Conservation (phyloP, 2,329 filamentous ascomycete genomes). For the Dothideomycetidae sp. region DNA sequence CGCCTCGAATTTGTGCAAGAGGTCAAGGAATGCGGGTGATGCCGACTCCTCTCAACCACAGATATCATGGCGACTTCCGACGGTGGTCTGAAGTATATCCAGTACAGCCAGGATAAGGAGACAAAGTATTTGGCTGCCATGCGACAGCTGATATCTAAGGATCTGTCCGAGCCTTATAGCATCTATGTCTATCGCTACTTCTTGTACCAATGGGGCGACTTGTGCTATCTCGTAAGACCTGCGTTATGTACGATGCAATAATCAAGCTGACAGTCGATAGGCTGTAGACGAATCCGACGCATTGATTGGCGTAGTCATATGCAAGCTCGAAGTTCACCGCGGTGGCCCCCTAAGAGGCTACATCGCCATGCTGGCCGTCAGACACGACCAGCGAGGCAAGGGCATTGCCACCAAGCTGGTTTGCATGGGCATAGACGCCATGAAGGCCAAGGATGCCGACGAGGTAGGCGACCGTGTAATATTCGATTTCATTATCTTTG, state of each 20-base stretch:
- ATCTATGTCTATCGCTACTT: slow-evolving; percentile 99
- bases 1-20: too few species aligned
- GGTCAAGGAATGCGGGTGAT: too few species aligned
- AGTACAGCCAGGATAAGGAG: slow-evolving; percentile 45
- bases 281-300: slow-evolving; percentile 24
- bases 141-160: slow-evolving; percentile 82
- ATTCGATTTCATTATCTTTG: slow-evolving; percentile 1
- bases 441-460: slow-evolving; percentile 71
- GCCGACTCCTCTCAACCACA: background rate
- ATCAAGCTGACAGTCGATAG: background rate
- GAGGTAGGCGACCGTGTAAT: slow-evolving; percentile 38
- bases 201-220: slow-evolving; percentile 88
- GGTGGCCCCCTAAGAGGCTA: slow-evolving; percentile 82
- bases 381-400: slow-evolving; percentile 60
- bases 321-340: slow-evolving; percentile 82
- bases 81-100: slow-evolving; percentile 25
- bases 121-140: slow-evolving; percentile 67
- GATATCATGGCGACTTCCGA: background rate
- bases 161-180: slow-evolving; percentile 94
- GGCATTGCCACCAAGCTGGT: slow-evolving; percentile 81
- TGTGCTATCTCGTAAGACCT: slow-evolving; percentile 74
- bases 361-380: slow-evolving; percentile 96
- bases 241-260: background rate
- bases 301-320: slow-evolving; percentile 82
- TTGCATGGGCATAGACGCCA: slow-evolving; percentile 78